A percentile compares a stretch with the other conserved stretches of the same genome.
Evolutionary conservation across 768 basidiomycete species (phyloP).

Genomic region (Pilatotrama ljubarskyi): DNA sequence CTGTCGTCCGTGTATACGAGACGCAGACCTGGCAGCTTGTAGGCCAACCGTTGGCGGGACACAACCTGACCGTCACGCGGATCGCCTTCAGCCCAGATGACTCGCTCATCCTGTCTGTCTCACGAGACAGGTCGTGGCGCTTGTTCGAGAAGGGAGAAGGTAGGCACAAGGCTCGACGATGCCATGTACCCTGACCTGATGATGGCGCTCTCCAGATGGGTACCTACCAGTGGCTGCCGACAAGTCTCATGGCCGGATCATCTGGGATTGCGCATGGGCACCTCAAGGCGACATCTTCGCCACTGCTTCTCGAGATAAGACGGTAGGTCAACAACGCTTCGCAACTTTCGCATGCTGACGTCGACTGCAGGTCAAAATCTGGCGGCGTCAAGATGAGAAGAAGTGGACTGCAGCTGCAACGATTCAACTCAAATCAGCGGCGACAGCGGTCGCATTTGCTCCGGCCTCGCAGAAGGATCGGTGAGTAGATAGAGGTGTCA

Average conservation of each 20-base stretch:
- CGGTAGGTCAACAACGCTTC: slow-evolving; percentile 45
- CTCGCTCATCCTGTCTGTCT: slow-evolving; percentile 74
- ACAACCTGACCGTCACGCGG: slow-evolving; percentile 85
- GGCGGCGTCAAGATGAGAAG: slow-evolving; percentile 47
- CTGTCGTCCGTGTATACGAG: slow-evolving; percentile 82
- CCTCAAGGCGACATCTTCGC: slow-evolving; percentile 77
- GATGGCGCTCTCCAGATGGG: slow-evolving; percentile 35
- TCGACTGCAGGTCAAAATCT: slow-evolving; percentile 77
- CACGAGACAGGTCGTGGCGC: slow-evolving; percentile 91
- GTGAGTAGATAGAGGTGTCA: background rate
- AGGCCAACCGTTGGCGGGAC: slow-evolving; percentile 77
- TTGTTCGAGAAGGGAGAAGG: slow-evolving; percentile 52
- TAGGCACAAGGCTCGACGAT: background rate
- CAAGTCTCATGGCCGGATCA: slow-evolving; percentile 88
- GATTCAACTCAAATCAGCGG: slow-evolving; percentile 72
- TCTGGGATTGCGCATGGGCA: slow-evolving; percentile 95
- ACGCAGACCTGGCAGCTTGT: slow-evolving; percentile 68
- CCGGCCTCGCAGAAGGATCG: slow-evolving; percentile 22
- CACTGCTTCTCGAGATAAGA: slow-evolving; percentile 95
- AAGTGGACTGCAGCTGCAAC: slow-evolving; percentile 61
- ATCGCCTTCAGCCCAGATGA: slow-evolving; percentile 91
- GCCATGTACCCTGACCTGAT: background rate
- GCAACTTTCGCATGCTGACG: background rate
- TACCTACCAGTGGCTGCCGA: slow-evolving; percentile 66
- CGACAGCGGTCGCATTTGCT: slow-evolving; percentile 78